phyloP scores from a whole-genome alignment of 1,139 yeast genomes.

The Kurtzmaniella quercitrusa region DNA sequence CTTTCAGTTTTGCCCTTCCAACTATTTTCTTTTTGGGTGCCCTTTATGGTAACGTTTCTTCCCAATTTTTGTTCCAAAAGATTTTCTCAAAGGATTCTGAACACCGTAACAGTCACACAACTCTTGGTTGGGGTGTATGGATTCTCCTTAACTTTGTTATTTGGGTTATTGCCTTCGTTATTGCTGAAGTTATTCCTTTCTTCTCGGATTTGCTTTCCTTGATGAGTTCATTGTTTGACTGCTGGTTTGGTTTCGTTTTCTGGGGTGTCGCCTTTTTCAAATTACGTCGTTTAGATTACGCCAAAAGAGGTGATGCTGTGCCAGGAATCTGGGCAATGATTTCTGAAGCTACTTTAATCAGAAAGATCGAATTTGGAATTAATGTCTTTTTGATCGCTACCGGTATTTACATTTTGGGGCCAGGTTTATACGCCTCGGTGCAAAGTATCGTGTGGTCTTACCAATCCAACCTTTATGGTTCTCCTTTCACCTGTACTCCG shows the following conservation, averaged over 20 bases:
- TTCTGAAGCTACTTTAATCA: slow-evolving; percentile 15
- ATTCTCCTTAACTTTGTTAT: slow-evolving; percentile 33
- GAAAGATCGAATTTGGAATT: slow-evolving; percentile 29
- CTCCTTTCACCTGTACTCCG: slow-evolving; percentile 45
- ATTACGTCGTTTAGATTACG: slow-evolving; percentile 15
- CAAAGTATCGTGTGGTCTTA: slow-evolving; percentile 50
- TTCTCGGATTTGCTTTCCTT: slow-evolving; percentile 54
- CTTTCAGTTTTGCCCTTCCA: slow-evolving; percentile 61
- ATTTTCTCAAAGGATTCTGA: slow-evolving; percentile 39
- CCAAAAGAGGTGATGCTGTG: slow-evolving; percentile 6
- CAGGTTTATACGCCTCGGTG: slow-evolving; percentile 54
- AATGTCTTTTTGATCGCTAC: slow-evolving; percentile 37
- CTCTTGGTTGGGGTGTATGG: slow-evolving; percentile 54
- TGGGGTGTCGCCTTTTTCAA: slow-evolving; percentile 62
- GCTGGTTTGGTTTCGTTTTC: slow-evolving; percentile 63
- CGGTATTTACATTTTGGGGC: slow-evolving; percentile 55
- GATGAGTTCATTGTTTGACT: slow-evolving; percentile 62
- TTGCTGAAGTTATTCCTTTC: slow-evolving; percentile 63
- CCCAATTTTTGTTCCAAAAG: slow-evolving; percentile 46
- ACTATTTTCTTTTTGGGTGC: slow-evolving; percentile 56
- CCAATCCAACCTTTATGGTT: slow-evolving; percentile 43
- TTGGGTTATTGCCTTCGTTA: slow-evolving; percentile 54
- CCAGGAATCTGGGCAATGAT: slow-evolving; percentile 15
- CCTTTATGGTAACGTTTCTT: slow-evolving; percentile 50
- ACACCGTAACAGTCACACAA: slow-evolving; percentile 47